Evolutionary conservation across 768 basidiomycete genomes (phyloP).

Genomic region (Antrodiella citrinella): DNA sequence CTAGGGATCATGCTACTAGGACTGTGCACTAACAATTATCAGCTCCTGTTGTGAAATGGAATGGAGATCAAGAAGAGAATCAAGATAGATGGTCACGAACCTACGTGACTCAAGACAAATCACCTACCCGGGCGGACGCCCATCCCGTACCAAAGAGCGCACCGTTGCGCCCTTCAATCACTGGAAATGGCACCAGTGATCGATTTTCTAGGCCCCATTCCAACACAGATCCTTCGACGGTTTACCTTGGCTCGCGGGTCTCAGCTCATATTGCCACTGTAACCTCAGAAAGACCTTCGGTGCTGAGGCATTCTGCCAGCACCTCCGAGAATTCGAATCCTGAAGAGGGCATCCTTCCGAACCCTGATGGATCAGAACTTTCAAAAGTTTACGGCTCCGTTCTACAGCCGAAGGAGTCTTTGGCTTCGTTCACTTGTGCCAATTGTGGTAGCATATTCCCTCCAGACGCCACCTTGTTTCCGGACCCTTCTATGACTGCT

Average conservation of each 20-base stretch:
- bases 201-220: conserved; percentile 41
- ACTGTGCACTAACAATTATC: conserved; percentile 3
- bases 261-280: conserved; percentile 51
- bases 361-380: conserved; percentile 48
- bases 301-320: conserved; percentile 35
- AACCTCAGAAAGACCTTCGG: conserved; percentile 48
- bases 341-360: conserved; percentile 54
- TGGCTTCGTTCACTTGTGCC: conserved; percentile 62
- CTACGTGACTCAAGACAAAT: conserved; percentile 51
- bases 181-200: conserved; percentile 26
- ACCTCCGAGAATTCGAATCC: conserved; percentile 30
- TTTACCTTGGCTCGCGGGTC: conserved; percentile 36
- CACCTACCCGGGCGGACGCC: conserved; percentile 30
- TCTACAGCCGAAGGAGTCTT: conserved; percentile 67
- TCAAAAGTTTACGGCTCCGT: conserved; percentile 84
- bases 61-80: conserved; percentile 31
- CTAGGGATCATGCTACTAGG: neutral
- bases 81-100: conserved; percentile 78
- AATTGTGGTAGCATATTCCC: conserved; percentile 58
- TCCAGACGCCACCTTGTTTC: conserved; percentile 83
- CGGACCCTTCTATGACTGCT: conserved; percentile 42
- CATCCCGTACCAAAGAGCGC: conserved; percentile 13
- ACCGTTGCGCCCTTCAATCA: conserved; percentile 11
- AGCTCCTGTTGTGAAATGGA: conserved; percentile 72
- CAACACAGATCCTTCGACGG: conserved; percentile 8